Conservation (phyloP, 768 basidiomycete species). For the Lactarius tabidus region DNA sequence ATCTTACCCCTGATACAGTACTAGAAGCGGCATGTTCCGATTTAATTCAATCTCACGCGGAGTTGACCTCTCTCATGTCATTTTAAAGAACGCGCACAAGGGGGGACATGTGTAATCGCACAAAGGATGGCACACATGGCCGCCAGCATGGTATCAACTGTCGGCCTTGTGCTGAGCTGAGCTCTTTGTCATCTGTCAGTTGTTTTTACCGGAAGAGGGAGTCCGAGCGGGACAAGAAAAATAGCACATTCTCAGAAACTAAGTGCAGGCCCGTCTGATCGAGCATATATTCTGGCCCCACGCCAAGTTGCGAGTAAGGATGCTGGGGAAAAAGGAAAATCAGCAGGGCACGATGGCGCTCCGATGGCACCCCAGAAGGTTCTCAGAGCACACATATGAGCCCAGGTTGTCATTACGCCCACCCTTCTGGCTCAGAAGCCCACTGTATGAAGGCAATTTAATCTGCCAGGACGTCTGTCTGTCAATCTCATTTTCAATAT, state of each 20-base stretch:
- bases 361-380: background rate
- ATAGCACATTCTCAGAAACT: constrained; percentile 1
- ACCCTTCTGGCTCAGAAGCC: background rate
- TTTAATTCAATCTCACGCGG: constrained; percentile 16
- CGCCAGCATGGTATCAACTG: constrained; percentile 1
- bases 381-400: background rate
- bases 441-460: background rate
- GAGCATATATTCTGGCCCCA: constrained; percentile 5
- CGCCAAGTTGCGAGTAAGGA: background rate
- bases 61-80: constrained; percentile 14
- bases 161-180: background rate
- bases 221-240: constrained; percentile 3
- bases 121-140: constrained; percentile 4
- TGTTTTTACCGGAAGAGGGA: constrained; percentile 5
- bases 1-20: constrained; percentile 19
- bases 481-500: background rate
- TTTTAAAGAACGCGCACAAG: background rate
- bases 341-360: background rate
- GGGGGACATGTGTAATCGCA: constrained; percentile 10
- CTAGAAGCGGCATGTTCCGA: constrained; percentile 13
- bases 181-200: constrained; percentile 2
- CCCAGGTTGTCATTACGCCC: background rate
- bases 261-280: background rate
- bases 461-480: background rate
- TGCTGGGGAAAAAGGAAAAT: background rate